Base-by-base conservation (phyloP, 78 protist species). In the Polysphondylium violaceum region DNA sequence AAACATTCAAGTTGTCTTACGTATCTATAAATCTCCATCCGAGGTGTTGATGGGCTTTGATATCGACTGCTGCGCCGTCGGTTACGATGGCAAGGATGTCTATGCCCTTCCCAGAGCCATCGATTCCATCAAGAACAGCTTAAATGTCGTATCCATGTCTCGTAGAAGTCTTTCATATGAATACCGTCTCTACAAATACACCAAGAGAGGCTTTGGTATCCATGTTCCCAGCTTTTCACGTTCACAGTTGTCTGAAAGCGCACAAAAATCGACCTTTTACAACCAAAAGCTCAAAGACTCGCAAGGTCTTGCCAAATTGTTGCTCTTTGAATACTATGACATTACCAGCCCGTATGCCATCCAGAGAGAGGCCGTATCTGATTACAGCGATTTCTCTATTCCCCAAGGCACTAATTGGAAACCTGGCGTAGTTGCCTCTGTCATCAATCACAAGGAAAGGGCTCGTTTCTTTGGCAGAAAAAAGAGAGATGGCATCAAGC, bases 11-110 rank as follows among this genome's bases (percentile, higher is more conserved):
- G 53, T 93, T 72, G 81, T 87, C 11, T 33, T 87, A 36, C 77
- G 96, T 60, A 64, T 93, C 78, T 93, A 87, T 75, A 65, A 72
- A 53, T 72, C 92, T 36, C 96, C 96, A 33, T 93, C 96, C 2
- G 93, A 93, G 21, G 75, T 88, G 8, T 40, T 68, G 29, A 63
- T 71, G 87, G 96, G 96, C 0, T 93, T 93, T 23, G 96, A 93
- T 78, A 76, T 93, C 8, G 96, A 93, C 38, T 74, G 86, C 40
- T 93, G 96, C 23, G 68, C 74, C 0, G 65, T 93, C 51, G 89
- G 93, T 79, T 87, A 35, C 47, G 76, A 93, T 63, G 90, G 94
- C 40, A 5, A 41, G 19, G 35, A 51, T 19, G 93, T 87, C 14
- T 93, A 65, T 36, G 79, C 78, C 1, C 16, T 69, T 7, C 93